Percentiles rank a stretch among this genome's conserved stretches.
phyloP scores from a whole-genome alignment of 1,284 basidiomycete species.

The Exobasidium cylindrosporum region DNA sequence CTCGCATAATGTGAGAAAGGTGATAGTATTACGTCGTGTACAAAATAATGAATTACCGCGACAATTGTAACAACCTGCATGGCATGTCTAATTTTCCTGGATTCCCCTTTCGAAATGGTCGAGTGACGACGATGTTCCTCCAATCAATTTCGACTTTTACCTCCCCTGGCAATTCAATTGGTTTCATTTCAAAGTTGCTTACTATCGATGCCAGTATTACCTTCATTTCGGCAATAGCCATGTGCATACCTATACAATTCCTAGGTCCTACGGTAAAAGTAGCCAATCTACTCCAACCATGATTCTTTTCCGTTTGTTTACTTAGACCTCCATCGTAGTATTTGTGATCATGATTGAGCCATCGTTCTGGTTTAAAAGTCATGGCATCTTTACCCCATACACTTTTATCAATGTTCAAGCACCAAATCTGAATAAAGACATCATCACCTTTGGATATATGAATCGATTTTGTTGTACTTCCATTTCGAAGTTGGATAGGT shows the following conservation, averaged over 20 bases:
- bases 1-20: too few species aligned
- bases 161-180: too few species aligned
- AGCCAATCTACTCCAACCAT: background rate
- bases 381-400: background rate
- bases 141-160: too few species aligned
- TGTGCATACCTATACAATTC: background rate
- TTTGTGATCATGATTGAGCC: background rate
- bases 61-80: too few species aligned
- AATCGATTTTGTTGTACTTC: background rate
- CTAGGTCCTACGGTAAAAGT: background rate
- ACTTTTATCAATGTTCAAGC: background rate
- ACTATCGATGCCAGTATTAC: background rate
- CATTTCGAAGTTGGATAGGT: background rate
- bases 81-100: too few species aligned
- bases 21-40: too few species aligned
- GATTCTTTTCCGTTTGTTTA: background rate
- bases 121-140: too few species aligned
- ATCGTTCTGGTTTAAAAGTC: constrained; percentile 1
- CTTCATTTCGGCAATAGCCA: constrained; percentile 6
- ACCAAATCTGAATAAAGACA: background rate
- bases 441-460: background rate
- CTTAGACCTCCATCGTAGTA: background rate
- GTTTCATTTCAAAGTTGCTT: background rate
- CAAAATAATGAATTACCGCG: too few species aligned
- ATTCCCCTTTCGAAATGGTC: too few species aligned